Base-by-base conservation (phyloP, 192 early-diverging fungal species). In the Cladochytrium replicatum region DNA sequence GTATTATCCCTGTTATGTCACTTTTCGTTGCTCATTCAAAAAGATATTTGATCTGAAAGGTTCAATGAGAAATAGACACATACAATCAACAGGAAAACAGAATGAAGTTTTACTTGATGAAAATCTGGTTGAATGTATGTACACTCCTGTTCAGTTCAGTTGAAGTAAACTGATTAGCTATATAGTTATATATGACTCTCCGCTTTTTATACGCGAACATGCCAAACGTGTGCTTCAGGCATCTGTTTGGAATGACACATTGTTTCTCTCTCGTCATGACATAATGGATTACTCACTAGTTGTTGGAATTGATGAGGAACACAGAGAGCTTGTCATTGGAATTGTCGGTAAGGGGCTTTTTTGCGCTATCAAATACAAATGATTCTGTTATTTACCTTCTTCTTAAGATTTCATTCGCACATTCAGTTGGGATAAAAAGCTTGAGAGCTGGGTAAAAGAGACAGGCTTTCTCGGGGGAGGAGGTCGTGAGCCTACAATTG, bases 361-460 rank as follows among this genome's bases (percentile, higher is more conserved):
- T 9, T 6, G 40, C 5, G 40, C 40, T 21, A 41, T 3, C 40
- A 21, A 13, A 41, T 22, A 41, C 13, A 13, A 4, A n/a, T n/a
- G 5, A 22, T 41, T 3, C 40, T 48, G 31, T 2, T 29, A 25
- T 25, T 17, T 53, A 13, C n/a, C 49, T 53, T 21, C 8, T 17
- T 22, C 52, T 6, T 1, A 52, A 64, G 95, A 99, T 58, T 97
- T 90, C 68, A 95, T 97, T 37, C 82, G 93, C 39, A 91, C 90
- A 4, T 99, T 93, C 61, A 99, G 93, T 0, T 99, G 93, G 91
- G 95, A 99, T 60, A 99, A 99, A 69, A 90, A 90, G 64, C 58
- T 99, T 13, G 95, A 99, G 60, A 89, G 83, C 46, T 95, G 91
- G 91, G 93, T 99, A 28, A 99, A 99, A 64, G 93, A 95, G 55